phyloP scores from a whole-genome alignment of 140 eudicot species.

The Stevia rebaudiana region DNA sequence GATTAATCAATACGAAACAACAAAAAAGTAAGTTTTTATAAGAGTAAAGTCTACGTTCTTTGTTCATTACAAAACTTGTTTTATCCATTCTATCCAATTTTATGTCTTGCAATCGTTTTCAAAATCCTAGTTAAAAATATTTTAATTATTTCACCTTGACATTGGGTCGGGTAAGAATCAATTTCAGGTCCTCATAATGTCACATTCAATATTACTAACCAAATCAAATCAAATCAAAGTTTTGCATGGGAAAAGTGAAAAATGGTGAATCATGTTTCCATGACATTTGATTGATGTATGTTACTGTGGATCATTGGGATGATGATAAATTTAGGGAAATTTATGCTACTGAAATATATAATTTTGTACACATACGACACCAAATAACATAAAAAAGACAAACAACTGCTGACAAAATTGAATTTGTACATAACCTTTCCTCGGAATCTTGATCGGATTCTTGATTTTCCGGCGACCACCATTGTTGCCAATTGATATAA shows the following conservation, averaged over 20 bases:
- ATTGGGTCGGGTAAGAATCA: too few relatives aligned
- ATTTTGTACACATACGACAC: slow-evolving; percentile 16
- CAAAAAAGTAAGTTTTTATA: too few relatives aligned
- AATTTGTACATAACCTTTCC: slow-evolving; percentile 2
- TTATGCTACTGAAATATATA: slow-evolving; percentile 15
- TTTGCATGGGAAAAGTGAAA: slow-evolving; percentile 1
- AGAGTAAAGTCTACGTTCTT: too few relatives aligned
- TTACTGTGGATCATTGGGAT: slow-evolving; percentile 10
- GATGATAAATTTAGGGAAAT: neutral
- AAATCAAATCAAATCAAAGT: neutral
- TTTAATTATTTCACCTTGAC: too few relatives aligned
- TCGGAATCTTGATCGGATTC: neutral
- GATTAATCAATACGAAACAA: too few relatives aligned
- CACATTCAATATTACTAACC: too few relatives aligned
- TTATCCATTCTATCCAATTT: too few relatives aligned
- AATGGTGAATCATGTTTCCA: slow-evolving; percentile 10
- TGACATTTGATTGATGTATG: slow-evolving; percentile 15
- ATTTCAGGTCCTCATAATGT: too few relatives aligned
- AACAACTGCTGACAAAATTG: neutral
- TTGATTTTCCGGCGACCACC: neutral
- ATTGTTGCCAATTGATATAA: neutral
- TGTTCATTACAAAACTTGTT: too few relatives aligned
- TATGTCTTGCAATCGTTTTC: too few relatives aligned
- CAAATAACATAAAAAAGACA: neutral
- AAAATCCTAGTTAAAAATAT: too few relatives aligned